These are phyloP conservation scores for Coemansia aciculifera DNA, from an alignment of 192 early-diverging fungal species.

Conservation along the genomic window DNA sequence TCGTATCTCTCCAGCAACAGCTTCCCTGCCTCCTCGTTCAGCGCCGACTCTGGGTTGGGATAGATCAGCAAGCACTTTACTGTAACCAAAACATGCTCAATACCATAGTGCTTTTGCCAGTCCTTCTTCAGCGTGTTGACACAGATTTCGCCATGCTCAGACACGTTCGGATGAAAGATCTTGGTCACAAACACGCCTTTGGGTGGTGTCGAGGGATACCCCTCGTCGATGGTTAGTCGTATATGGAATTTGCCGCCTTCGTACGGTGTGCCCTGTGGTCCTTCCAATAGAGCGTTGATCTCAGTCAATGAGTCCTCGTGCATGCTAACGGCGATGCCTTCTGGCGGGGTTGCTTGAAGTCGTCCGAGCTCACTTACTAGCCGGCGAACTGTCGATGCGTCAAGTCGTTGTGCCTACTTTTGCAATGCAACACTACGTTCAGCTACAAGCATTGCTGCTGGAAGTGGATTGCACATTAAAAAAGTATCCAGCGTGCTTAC, in stretches of 20 bases:
- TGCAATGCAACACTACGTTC: neutral
- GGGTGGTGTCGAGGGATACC: constrained; percentile 83
- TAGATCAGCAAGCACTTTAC: constrained; percentile 93
- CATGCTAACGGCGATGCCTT: constrained; percentile 76
- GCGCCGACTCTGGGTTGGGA: constrained; percentile 93
- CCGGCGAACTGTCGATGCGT: constrained; percentile 49
- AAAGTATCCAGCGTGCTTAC: neutral
- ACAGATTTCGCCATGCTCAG: constrained; percentile 86
- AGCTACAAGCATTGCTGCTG: neutral
- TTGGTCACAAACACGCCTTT: constrained; percentile 89
- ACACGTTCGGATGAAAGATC: constrained; percentile 97
- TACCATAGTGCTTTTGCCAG: constrained; percentile 86
- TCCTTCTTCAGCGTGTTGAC: constrained; percentile 96
- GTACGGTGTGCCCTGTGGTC: constrained; percentile 88
- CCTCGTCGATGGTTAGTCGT: constrained; percentile 64
- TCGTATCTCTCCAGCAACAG: constrained; percentile 86
- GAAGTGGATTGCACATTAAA: neutral
- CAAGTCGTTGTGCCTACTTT: constrained; percentile 38
- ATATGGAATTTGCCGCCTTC: constrained; percentile 76
- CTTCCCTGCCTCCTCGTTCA: constrained; percentile 94
- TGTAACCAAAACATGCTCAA: constrained; percentile 83
- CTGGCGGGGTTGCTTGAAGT: constrained; percentile 66
- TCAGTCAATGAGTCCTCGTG: constrained; percentile 75
- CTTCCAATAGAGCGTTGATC: constrained; percentile 82
- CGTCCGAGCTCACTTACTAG: constrained; percentile 60